These are phyloP conservation scores for Pyrenochaeta sp. DNA, from an alignment of 2,329 filamentous ascomycete genomes.

Conservation along the genomic window DNA sequence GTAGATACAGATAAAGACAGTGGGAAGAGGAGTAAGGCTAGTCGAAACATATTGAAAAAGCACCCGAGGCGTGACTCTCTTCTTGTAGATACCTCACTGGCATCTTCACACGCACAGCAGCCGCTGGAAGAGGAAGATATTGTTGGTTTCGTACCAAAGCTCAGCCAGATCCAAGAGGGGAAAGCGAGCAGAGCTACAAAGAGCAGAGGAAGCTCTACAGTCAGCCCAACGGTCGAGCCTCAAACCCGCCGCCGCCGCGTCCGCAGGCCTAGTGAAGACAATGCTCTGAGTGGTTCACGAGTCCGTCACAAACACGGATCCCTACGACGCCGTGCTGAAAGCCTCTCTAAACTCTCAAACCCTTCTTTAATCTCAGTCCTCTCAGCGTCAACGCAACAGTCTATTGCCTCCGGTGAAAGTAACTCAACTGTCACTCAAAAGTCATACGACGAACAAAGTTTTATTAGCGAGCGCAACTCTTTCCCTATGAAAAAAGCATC, in stretches of 20 bases:
- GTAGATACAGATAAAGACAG: constrained; percentile 33
- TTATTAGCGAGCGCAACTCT: constrained; percentile 31
- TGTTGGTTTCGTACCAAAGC: constrained; percentile 48
- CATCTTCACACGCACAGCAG: constrained; percentile 21
- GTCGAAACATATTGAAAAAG: constrained; percentile 32
- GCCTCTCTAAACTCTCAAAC: constrained; percentile 44
- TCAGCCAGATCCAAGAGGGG: constrained; percentile 52
- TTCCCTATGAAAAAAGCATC: constrained; percentile 17
- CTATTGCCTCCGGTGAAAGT: constrained; percentile 55
- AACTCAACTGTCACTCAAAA: constrained; percentile 57
- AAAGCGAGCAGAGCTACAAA: constrained; percentile 36
- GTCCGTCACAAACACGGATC: constrained; percentile 44
- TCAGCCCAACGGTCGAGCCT: constrained; percentile 24
- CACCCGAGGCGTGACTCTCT: constrained; percentile 26
- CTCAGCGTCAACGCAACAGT: constrained; percentile 52
- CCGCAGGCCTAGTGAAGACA: constrained; percentile 30
- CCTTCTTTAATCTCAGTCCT: constrained; percentile 54
- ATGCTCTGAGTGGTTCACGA: constrained; percentile 34
- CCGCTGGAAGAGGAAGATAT: constrained; percentile 27
- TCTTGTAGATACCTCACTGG: constrained; percentile 16
- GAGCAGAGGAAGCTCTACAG: constrained; percentile 31
- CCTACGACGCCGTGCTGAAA: constrained; percentile 42
- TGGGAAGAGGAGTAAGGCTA: constrained; percentile 27
- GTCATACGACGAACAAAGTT: constrained; percentile 50
- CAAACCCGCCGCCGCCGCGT: constrained; percentile 28